Evolutionary conservation across 768 basidiomycete genomes (phyloP).

Genomic region (Podaxis rugospora): DNA sequence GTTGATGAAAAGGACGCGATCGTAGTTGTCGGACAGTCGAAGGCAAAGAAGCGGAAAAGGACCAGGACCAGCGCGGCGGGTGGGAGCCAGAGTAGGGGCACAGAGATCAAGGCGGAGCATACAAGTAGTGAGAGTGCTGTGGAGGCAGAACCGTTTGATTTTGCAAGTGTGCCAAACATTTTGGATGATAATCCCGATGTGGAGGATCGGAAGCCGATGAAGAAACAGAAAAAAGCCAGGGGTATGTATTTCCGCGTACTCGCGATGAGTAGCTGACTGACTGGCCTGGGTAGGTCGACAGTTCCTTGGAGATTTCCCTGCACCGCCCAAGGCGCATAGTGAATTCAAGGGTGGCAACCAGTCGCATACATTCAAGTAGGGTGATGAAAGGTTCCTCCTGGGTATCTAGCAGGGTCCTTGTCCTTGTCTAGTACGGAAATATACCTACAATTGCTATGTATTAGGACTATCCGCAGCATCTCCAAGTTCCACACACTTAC

Average conservation of each 20-base stretch:
- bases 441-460: not conserved
- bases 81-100: not conserved
- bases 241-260: constrained; percentile 29
- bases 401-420: not conserved
- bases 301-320: constrained; percentile 57
- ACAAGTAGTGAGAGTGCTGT: constrained; percentile 1
- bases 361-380: constrained; percentile 63
- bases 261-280: constrained; percentile 23
- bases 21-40: constrained; percentile 64
- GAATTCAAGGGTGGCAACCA: constrained; percentile 68
- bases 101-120: not conserved
- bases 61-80: constrained; percentile 18
- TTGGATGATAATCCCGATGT: constrained; percentile 52
- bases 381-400: not conserved
- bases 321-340: constrained; percentile 59
- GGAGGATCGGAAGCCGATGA: constrained; percentile 30
- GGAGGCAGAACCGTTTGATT: constrained; percentile 56
- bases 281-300: constrained; percentile 29
- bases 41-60: constrained; percentile 64
- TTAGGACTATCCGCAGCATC: not conserved
- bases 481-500: not conserved
- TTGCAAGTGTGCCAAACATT: constrained; percentile 62
- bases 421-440: not conserved
- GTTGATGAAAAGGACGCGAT: constrained; percentile 46
- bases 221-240: constrained; percentile 49